These are phyloP conservation scores for Porphyrellus cyaneotinctus DNA, from an alignment of 768 basidiomycete genomes.

Conservation along the genomic window DNA sequence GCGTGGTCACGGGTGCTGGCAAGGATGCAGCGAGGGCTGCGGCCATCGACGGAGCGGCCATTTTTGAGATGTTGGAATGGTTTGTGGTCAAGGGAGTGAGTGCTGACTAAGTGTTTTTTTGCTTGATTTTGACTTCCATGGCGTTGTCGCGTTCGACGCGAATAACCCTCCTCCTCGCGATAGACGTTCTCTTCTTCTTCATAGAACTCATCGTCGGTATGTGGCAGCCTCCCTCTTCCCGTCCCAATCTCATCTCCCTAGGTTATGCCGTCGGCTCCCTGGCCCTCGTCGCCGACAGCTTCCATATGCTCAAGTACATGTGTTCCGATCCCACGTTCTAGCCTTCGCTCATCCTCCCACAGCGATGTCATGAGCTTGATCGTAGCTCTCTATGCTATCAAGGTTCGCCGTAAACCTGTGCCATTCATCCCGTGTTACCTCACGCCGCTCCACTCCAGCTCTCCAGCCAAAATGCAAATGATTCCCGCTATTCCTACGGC, in stretches of 20 bases:
- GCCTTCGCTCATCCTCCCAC: constrained; percentile 14
- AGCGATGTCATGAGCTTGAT: constrained; percentile 96
- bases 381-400: constrained; percentile 94
- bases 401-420: constrained; percentile 36
- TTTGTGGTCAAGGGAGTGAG: not conserved
- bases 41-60: constrained; percentile 85
- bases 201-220: constrained; percentile 78
- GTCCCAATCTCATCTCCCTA: constrained; percentile 26
- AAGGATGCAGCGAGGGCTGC: constrained; percentile 85
- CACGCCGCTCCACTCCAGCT: constrained; percentile 43
- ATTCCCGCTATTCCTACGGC: constrained; percentile 91
- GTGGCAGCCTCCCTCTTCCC: constrained; percentile 20
- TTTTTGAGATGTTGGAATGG: constrained; percentile 18
- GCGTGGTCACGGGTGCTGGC: constrained; percentile 56
- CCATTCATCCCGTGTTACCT: constrained; percentile 7
- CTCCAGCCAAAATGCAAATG: constrained; percentile 51
- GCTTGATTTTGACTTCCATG: constrained; percentile 18
- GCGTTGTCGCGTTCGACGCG: constrained; percentile 62
- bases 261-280: constrained; percentile 96
- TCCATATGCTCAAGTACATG: constrained; percentile 99
- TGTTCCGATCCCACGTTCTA: constrained; percentile 23
- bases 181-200: constrained; percentile 85
- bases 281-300: constrained; percentile 93
- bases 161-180: constrained; percentile 72
- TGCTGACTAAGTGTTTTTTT: constrained; percentile 22